Evolutionary conservation across 148 eudicot genomes (phyloP), one percentile per base, ranked within the genome.

Genomic region (Amaranthus palmeri): DNA sequence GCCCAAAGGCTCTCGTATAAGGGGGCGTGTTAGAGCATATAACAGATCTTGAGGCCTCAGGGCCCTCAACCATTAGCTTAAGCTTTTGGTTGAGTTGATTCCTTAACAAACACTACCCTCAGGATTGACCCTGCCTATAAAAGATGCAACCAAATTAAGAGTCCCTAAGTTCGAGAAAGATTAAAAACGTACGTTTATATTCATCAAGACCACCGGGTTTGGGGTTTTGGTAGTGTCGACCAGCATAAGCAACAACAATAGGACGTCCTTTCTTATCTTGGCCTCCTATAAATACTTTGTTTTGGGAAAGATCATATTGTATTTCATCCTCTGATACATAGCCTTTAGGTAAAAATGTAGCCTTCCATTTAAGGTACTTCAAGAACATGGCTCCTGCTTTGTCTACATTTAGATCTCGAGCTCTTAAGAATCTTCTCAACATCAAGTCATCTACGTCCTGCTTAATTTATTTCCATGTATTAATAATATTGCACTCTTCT

Each of bases 401-500:
- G 60, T 93, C 98, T 61, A 89, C 75, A 61, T 93, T 80, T 41
- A 82, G 75, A 74, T 87, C 85, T 5, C 97, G 87, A 2, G 98
- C 98, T 14, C 96, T 85, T 41, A 93, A 81, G 60, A 93, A 93
- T 69, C 98, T 86, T 76, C 98, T 74, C 44, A 93, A 56, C 59
- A 68, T 82, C 64, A 67, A 70, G 72, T 91, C 90, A 70, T 91
- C 91, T 56, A 76, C 75, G 51, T 84, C 96, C 96, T 90, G 83
- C 67, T 69, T 25, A 25, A 25, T 25, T 69, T 25, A 25, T 0
- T 25, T 25, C 1, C 36, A 25, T 25, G 36, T 25, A 25, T 25
- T 25, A 25, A 2, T 25, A 25, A 25, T 25, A 25, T 0, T 25
- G 36, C 36, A 25, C 36, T 25, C 36, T 25, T 25, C 36, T 25